phyloP scores from a whole-genome alignment of 2,329 filamentous ascomycete species.

The Penicillium rolfsii region DNA sequence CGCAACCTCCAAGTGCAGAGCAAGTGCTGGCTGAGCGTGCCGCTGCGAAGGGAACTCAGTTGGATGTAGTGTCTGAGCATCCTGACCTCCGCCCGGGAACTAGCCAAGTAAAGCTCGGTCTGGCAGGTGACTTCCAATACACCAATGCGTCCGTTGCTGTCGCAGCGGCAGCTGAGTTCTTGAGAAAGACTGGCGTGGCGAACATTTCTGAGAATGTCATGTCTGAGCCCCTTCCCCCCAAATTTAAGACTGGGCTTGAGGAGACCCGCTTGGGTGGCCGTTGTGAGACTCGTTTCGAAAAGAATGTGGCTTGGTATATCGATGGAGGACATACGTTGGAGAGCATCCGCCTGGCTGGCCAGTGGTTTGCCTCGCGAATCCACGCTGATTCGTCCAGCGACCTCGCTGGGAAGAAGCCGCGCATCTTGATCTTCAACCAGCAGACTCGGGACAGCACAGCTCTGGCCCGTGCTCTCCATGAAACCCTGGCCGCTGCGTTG shows the following conservation, averaged over 20 bases:
- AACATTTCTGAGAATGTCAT: slow-evolving; percentile 43
- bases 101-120: slow-evolving; percentile 57
- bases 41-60: slow-evolving; percentile 51
- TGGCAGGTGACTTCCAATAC: slow-evolving; percentile 66
- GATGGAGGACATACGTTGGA: slow-evolving; percentile 89
- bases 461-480: slow-evolving; percentile 66
- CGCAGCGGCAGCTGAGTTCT: slow-evolving; percentile 49
- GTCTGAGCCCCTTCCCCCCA: slow-evolving; percentile 56
- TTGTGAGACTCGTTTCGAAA: slow-evolving; percentile 69
- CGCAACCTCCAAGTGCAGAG: slow-evolving; percentile 59
- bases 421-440: slow-evolving; percentile 87
- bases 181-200: slow-evolving; percentile 41
- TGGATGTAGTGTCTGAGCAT: slow-evolving; percentile 56
- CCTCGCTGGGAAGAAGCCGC: slow-evolving; percentile 42
- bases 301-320: slow-evolving; percentile 71
- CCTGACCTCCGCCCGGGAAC: slow-evolving; percentile 45
- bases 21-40: slow-evolving; percentile 61
- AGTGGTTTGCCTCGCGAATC: slow-evolving; percentile 71
- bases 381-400: slow-evolving; percentile 39
- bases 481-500: slow-evolving; percentile 54
- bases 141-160: slow-evolving; percentile 65
- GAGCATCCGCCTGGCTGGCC: slow-evolving; percentile 73
- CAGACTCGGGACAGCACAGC: slow-evolving; percentile 76
- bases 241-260: slow-evolving; percentile 68
- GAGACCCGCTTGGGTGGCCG: slow-evolving; percentile 72